A percentile compares a stretch with the other conserved stretches of the same genome.
Conservation (phyloP, 2,329 filamentous ascomycete species). For the Trichophaea hybrida region DNA sequence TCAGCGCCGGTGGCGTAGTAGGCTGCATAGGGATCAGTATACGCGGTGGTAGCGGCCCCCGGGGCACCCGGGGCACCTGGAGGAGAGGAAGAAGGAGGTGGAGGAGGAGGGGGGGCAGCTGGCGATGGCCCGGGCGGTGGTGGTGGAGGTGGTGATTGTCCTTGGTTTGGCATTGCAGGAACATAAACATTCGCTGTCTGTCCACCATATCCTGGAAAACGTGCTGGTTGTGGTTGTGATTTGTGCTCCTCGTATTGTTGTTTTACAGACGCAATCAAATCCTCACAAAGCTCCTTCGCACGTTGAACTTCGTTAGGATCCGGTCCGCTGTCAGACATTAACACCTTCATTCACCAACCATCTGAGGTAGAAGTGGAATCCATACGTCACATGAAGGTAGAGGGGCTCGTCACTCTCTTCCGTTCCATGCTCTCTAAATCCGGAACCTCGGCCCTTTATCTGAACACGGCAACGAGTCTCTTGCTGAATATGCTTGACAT, state of each 20-base stretch:
- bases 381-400: conserved; percentile 90
- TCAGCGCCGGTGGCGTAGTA: conserved; percentile 58
- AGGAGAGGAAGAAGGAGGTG: conserved; percentile 29
- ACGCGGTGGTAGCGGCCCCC: conserved; percentile 34
- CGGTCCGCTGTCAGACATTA: conserved; percentile 49
- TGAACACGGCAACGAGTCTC: conserved; percentile 92
- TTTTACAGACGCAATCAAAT: conserved; percentile 72
- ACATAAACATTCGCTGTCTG: not conserved
- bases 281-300: conserved; percentile 77
- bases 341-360: conserved; percentile 28
- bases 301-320: conserved; percentile 72
- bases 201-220: conserved; percentile 41
- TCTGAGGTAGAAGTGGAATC: conserved; percentile 23
- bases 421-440: conserved; percentile 82
- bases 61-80: conserved; percentile 32
- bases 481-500: conserved; percentile 96
- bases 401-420: conserved; percentile 92
- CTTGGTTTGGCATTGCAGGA: conserved; percentile 30
- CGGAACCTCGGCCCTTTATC: conserved; percentile 92
- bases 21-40: conserved; percentile 53
- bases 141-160: conserved; percentile 23
- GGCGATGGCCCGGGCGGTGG: conserved; percentile 29
- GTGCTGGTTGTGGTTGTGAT: conserved; percentile 53
- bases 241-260: conserved; percentile 88
- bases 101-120: conserved; percentile 27